A percentile compares a stretch with the other conserved stretches of the same genome.
These are phyloP conservation scores for Termitomyces sp. DNA, from an alignment of 768 basidiomycete species.

Conservation along the genomic window DNA sequence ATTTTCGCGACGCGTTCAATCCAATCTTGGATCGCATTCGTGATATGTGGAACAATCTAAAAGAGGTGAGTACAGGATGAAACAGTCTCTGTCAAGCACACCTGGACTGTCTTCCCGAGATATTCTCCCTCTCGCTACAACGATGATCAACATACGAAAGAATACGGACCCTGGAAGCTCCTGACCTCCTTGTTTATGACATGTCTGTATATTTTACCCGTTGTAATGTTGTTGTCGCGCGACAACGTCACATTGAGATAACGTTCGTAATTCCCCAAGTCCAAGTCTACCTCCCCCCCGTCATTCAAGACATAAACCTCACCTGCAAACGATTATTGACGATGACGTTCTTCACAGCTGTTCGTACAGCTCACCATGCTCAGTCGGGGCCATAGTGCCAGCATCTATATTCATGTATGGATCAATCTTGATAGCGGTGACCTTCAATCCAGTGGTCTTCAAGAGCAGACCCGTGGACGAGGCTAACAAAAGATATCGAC, in stretches of 20 bases:
- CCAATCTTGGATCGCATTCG: slow-evolving; percentile 98
- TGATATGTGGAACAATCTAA: slow-evolving; percentile 93
- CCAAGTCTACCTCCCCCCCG: slow-evolving; percentile 96
- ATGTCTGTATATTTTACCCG: slow-evolving; percentile 94
- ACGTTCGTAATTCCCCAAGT: slow-evolving; percentile 97
- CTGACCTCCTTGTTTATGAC: slow-evolving; percentile 96
- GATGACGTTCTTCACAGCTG: not conserved
- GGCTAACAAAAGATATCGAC: slow-evolving; percentile 41
- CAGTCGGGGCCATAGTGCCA: slow-evolving; percentile 97
- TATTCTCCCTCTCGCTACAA: slow-evolving; percentile 78
- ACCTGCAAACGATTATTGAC: slow-evolving; percentile 31
- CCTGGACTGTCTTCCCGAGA: slow-evolving; percentile 96
- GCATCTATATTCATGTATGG: slow-evolving; percentile 99
- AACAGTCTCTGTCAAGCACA: slow-evolving; percentile 23
- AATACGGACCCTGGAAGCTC: not conserved
- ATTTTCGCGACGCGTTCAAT: slow-evolving; percentile 92
- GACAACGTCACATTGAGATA: slow-evolving; percentile 94
- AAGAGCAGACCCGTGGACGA: slow-evolving; percentile 94
- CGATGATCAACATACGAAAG: not conserved
- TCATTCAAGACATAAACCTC: slow-evolving; percentile 99
- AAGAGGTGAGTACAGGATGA: not conserved
- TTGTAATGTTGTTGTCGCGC: slow-evolving; percentile 96
- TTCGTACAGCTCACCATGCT: slow-evolving; percentile 69
- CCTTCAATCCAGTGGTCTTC: slow-evolving; percentile 93
- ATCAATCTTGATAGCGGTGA: slow-evolving; percentile 99